phyloP scores from a whole-genome alignment of 2,329 filamentous ascomycete genomes.

The Phoma herbarum region DNA sequence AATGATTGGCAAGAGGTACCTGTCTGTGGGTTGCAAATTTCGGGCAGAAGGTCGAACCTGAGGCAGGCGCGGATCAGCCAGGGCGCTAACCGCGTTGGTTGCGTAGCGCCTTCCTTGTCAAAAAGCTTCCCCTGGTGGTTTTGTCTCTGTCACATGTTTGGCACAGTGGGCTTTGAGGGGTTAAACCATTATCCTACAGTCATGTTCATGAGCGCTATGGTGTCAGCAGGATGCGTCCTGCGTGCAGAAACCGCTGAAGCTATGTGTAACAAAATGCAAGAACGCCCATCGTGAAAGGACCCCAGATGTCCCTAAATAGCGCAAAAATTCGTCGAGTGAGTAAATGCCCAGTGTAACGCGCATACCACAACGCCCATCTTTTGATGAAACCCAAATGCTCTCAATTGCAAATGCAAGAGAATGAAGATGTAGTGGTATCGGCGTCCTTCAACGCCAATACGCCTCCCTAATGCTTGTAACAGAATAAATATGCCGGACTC shows the following conservation, averaged over 20 bases:
- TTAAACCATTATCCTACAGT: slow-evolving; percentile 15
- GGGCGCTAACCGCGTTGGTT: background rate
- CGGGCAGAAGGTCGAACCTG: background rate
- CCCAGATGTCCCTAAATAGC: slow-evolving; percentile 5
- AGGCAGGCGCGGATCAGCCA: background rate
- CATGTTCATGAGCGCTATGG: slow-evolving; percentile 17
- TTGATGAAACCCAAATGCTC: slow-evolving; percentile 14
- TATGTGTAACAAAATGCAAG: slow-evolving; percentile 3
- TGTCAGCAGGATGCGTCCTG: background rate
- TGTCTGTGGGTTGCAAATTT: background rate
- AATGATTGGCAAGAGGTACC: background rate
- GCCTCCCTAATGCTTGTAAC: slow-evolving; percentile 17
- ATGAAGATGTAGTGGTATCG: slow-evolving; percentile 21
- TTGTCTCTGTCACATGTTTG: background rate
- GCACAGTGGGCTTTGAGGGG: background rate
- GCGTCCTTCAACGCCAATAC: slow-evolving; percentile 16
- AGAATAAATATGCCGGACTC: slow-evolving; percentile 8
- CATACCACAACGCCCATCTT: slow-evolving; percentile 14
- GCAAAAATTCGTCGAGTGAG: slow-evolving; percentile 11
- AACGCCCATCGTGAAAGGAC: slow-evolving; percentile 13
- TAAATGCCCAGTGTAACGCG: slow-evolving; percentile 11
- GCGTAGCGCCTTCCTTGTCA: background rate
- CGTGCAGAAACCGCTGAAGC: slow-evolving; percentile 10
- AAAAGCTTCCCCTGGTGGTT: background rate
- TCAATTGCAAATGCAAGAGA: slow-evolving; percentile 19